Evolutionary conservation across 75 land plant species (phyloP).

Genomic region (Selaginella tamariscina): DNA sequence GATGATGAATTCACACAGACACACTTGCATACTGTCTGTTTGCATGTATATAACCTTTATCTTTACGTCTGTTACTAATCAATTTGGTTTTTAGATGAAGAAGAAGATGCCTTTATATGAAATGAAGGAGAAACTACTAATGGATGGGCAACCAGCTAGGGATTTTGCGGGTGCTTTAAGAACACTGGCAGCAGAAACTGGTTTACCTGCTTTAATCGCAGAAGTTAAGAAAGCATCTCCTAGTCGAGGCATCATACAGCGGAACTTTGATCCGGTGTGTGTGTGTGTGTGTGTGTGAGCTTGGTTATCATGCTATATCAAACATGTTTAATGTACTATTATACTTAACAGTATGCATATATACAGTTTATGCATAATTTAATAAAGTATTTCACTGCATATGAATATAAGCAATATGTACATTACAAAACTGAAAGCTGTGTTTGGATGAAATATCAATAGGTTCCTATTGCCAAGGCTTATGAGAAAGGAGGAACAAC

Average conservation of each 20-base stretch:
- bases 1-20: too few species aligned
- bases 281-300: background rate
- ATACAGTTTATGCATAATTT: too few species aligned
- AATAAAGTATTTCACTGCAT: too few species aligned
- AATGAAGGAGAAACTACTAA: constrained; percentile 37
- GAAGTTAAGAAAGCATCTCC: constrained; percentile 99
- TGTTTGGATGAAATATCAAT: constrained; percentile 7
- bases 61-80: too few species aligned
- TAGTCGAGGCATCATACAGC: constrained; percentile 75
- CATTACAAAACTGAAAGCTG: too few species aligned
- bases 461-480: constrained; percentile 72
- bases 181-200: constrained; percentile 49
- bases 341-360: too few species aligned
- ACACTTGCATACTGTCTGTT: too few species aligned
- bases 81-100: constrained; percentile 43
- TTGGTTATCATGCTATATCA: background rate
- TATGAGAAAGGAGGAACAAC: constrained; percentile 97
- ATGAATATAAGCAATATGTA: too few species aligned
- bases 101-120: constrained; percentile 46
- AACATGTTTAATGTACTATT: too few species aligned
- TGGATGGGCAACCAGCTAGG: constrained; percentile 45
- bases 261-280: constrained; percentile 84
- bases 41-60: too few species aligned
- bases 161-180: constrained; percentile 76
- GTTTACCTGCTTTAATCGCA: constrained; percentile 79